Conservation (phyloP, 2,329 filamentous ascomycete species). For the Diaporthe sp. region DNA sequence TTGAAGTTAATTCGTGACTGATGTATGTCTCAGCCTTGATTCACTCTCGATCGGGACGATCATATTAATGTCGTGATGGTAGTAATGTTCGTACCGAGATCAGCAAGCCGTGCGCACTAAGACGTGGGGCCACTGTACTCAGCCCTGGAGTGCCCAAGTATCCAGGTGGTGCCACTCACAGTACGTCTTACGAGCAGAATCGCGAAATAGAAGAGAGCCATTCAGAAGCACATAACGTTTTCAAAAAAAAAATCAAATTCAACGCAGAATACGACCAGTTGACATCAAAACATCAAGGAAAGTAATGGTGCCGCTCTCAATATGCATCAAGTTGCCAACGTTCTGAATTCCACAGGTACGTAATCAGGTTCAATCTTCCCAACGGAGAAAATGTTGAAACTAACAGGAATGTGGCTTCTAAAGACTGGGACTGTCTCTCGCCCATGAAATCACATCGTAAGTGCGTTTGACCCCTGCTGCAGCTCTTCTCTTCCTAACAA, state of each 20-base stretch:
- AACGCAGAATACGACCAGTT: no score
- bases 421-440: background rate
- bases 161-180: background rate
- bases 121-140: background rate
- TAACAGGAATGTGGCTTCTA: background rate
- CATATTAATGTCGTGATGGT: rapidly evolving
- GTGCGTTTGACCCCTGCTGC: background rate
- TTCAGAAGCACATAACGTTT: no score
- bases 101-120: background rate
- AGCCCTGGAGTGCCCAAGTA: background rate
- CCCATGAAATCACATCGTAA: background rate
- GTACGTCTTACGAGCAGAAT: background rate
- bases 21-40: no score
- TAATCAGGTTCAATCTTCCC: rapidly evolving
- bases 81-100: background rate
- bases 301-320: no score
- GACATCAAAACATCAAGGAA: no score
- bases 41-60: background rate
- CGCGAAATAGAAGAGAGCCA: no score
- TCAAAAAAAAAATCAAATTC: no score
- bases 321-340: background rate
- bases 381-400: no score
- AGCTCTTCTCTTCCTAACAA: background rate
- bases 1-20: no score
- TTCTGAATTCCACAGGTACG: background rate